Percentiles rank a stretch among this genome's conserved stretches.
Evolutionary conservation across 2,329 filamentous ascomycete species (phyloP).

Genomic region (Paraphaeosphaeria minitans): DNA sequence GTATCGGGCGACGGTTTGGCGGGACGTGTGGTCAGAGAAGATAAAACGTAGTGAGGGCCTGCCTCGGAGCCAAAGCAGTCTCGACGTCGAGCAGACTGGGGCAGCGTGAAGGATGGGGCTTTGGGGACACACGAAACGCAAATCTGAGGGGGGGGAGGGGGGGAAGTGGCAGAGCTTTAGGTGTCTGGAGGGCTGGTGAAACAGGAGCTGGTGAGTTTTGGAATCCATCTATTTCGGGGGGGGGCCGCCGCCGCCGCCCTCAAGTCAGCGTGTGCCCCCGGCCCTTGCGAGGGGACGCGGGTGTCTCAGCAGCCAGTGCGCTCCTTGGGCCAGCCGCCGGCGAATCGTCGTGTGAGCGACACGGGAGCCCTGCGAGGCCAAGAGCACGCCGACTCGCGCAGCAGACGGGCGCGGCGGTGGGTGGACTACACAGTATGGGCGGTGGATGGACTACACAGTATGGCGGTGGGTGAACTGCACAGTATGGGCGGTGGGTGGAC

Average conservation of each 20-base stretch:
- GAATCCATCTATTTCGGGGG: conserved; percentile 41
- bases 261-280: conserved; percentile 29
- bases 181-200: conserved; percentile 48
- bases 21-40: conserved; percentile 44
- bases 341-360: conserved; percentile 24
- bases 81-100: conserved; percentile 41
- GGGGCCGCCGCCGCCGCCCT: no score
- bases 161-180: conserved; percentile 47
- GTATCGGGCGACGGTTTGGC: no score
- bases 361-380: conserved; percentile 22
- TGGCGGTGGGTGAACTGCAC: no score
- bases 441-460: no score
- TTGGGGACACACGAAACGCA: conserved; percentile 47
- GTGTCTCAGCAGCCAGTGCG: conserved; percentile 29
- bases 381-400: conserved; percentile 12
- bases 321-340: conserved; percentile 18
- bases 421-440: no score
- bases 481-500: no score
- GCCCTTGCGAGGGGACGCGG: conserved; percentile 25
- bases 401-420: neutral
- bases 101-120: conserved; percentile 39
- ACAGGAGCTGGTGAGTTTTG: conserved; percentile 48
- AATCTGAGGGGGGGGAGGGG: conserved; percentile 46
- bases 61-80: conserved; percentile 44
- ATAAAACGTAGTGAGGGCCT: conserved; percentile 48